These are phyloP conservation scores for Hericium rajendrae DNA, from an alignment of 768 basidiomycete species.

Conservation along the genomic window DNA sequence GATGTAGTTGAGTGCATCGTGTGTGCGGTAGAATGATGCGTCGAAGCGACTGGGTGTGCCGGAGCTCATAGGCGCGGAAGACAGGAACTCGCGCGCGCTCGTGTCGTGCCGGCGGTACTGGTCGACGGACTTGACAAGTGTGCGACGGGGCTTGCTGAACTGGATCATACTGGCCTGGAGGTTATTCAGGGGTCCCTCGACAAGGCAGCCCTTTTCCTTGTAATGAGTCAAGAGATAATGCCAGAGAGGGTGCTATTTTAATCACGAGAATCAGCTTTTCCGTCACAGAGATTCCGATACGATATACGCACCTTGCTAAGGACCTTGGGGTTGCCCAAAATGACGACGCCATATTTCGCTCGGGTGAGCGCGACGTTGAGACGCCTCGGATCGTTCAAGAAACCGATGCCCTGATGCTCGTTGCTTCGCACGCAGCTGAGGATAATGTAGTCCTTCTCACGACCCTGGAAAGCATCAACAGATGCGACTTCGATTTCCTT, in stretches of 20 bases:
- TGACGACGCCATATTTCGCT: constrained; percentile 97
- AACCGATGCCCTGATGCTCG: constrained; percentile 98
- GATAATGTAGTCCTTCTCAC: constrained; percentile 99
- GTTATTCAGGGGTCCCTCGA: constrained; percentile 95
- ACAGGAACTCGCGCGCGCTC: constrained; percentile 72
- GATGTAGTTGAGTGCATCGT: constrained; percentile 89
- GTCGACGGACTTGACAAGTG: constrained; percentile 83
- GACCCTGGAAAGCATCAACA: constrained; percentile 98
- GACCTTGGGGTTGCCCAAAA: constrained; percentile 99
- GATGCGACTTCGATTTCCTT: constrained; percentile 99
- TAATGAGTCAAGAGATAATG: constrained; percentile 97
- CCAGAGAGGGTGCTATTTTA: constrained; percentile 87
- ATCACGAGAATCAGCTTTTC: constrained; percentile 11
- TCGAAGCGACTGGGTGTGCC: constrained; percentile 95
- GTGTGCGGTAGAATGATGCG: constrained; percentile 89
- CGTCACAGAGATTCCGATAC: neutral
- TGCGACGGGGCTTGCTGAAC: constrained; percentile 93
- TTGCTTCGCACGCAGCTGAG: constrained; percentile 96
- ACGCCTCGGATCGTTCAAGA: constrained; percentile 94
- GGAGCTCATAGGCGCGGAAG: constrained; percentile 32
- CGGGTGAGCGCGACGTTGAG: constrained; percentile 95
- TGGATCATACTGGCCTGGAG: constrained; percentile 98
- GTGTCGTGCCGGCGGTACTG: constrained; percentile 92
- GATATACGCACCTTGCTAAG: constrained; percentile 76
- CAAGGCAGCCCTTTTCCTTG: constrained; percentile 89